A percentile compares a stretch with the other conserved stretches of the same genome.
Evolutionary conservation across 2,329 filamentous ascomycete species (phyloP).

Genomic region (Fusarium ambrosium): DNA sequence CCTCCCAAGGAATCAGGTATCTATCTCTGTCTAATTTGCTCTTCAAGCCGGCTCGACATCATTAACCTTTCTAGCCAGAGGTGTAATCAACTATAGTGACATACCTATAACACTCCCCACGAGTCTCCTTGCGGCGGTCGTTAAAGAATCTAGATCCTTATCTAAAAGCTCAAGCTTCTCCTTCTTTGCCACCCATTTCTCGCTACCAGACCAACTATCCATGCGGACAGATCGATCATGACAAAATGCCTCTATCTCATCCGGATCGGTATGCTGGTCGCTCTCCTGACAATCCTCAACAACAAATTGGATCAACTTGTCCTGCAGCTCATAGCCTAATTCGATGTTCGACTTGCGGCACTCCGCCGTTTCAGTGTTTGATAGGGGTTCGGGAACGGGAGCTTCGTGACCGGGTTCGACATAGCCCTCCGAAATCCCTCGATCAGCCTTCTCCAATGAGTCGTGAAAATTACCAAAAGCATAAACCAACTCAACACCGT

Average conservation of each 20-base stretch:
- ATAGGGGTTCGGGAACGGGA: background rate
- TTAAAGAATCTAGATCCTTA: background rate
- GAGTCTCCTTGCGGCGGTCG: background rate
- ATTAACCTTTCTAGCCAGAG: no score
- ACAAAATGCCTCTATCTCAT: background rate
- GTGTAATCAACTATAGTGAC: background rate
- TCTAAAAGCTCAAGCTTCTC: background rate
- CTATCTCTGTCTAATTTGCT: no score
- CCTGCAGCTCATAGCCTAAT: background rate
- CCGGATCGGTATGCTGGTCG: background rate
- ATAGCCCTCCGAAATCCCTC: background rate
- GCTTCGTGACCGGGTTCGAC: background rate
- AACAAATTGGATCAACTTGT: background rate
- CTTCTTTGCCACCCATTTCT: background rate
- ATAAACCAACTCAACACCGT: background rate
- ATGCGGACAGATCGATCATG: background rate
- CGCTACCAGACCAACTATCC: background rate
- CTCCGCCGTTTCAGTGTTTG: background rate
- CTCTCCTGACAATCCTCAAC: background rate
- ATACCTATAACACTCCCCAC: background rate
- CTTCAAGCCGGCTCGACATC: no score
- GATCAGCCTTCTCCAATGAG: background rate
- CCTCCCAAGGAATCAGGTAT: no score
- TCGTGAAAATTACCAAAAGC: background rate
- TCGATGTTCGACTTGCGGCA: background rate